Base-by-base conservation (phyloP, 2,329 filamentous ascomycete genomes). In the Escovopsis weberi region DNA sequence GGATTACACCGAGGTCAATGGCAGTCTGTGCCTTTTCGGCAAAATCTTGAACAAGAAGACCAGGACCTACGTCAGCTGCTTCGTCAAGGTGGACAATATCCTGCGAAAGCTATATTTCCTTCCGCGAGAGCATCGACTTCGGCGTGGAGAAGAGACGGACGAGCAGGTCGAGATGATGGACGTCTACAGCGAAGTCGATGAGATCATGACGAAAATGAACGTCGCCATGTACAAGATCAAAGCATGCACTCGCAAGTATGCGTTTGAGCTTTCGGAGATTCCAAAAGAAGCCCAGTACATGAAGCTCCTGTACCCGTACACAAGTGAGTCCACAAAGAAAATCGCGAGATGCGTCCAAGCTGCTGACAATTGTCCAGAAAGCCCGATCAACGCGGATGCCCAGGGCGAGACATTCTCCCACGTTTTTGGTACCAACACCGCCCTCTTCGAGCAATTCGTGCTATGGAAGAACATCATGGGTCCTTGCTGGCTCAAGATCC, bases 381-480 rank as follows among this genome's bases (percentile, higher is more conserved):
- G 80, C 37, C 69, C 72, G 15, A 61, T 98, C 33, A 73, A 85
- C n/a, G 68, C 75, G 42, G 80, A 82, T 47, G 64, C 75, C 6
- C 75, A 70, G 35, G 91, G 91, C 26, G 80, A 94, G 59, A 96
- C 91, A 0, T 98, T 89, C 57, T 95, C 89, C 2, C 85, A 85
- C 50, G 81, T 94, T 23, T 98, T 98, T 52, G 91, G 93, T 26
- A 82, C 83, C 44, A 94, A 91, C 59, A 98, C 91, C 0, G 79
- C 85, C 1, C 70, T 98, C 0, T 98, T 98, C 53, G 91, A 98
- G 62, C 91, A 98, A 53, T 98, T 98, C 57, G 91, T 98, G 18
- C 72, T 98, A 5, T 95, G 88, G 84, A 96, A 95, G 66, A 94
- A 94, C 57, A 85, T 98, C 53, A 98, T 95, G 89, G 91, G 91